Percentiles rank a stretch among this genome's conserved stretches.
Evolutionary conservation across 345 rosid species (phyloP).

Genomic region (Reutealis trisperma): DNA sequence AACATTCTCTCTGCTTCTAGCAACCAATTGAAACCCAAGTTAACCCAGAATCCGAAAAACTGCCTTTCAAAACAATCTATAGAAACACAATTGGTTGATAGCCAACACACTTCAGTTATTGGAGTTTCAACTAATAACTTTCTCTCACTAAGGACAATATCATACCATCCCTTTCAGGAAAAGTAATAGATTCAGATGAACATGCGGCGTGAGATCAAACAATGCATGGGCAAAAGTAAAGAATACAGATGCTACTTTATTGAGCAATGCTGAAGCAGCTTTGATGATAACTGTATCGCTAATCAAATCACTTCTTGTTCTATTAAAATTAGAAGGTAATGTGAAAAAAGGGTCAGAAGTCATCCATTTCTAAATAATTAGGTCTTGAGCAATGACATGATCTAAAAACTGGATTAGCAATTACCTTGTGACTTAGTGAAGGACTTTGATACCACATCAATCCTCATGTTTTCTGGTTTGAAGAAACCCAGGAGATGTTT

Average conservation of each 20-base stretch:
- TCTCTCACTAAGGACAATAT: not conserved
- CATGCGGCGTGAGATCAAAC: not conserved
- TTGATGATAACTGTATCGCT: not conserved
- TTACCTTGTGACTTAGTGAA: slow-evolving; percentile 61
- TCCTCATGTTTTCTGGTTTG: slow-evolving; percentile 87
- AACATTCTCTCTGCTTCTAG: not conserved
- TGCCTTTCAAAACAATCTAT: not conserved
- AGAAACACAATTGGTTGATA: not conserved
- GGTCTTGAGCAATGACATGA: not conserved
- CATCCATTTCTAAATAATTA: not conserved
- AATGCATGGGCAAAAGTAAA: not conserved
- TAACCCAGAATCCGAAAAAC: not conserved
- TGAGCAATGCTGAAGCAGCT: not conserved
- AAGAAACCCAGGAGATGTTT: slow-evolving; percentile 61
- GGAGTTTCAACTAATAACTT: not conserved
- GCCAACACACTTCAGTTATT: not conserved
- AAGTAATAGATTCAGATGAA: not conserved
- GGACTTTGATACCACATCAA: slow-evolving; percentile 87
- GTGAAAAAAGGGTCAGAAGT: not conserved
- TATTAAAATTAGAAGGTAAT: too few relatives aligned
- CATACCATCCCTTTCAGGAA: not conserved
- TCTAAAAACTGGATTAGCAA: not conserved
- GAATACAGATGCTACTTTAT: too few relatives aligned
- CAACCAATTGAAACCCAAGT: not conserved
- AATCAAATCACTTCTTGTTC: not conserved